Evolutionary conservation across 257 asterid species (phyloP).

Genomic region (Nicotiana noctiflora): DNA sequence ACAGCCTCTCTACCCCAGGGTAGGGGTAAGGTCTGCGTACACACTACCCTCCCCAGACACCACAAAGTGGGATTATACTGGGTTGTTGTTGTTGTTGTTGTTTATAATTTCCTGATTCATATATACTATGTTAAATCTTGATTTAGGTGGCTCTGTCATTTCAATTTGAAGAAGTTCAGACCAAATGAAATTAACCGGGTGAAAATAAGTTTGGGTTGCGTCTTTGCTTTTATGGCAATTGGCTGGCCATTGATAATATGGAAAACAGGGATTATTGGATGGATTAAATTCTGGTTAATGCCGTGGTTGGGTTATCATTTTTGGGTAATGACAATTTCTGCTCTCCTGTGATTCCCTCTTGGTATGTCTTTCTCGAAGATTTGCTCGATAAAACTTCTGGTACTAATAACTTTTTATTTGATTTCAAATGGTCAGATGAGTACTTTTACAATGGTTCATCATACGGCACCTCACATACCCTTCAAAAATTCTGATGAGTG

Average conservation of each 20-base stretch:
- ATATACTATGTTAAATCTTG: slow-evolving; percentile 6
- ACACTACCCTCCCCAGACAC: too few relatives aligned
- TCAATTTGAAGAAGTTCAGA: slow-evolving; percentile 76
- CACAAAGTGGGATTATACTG: too few relatives aligned
- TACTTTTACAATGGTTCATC: slow-evolving; percentile 98
- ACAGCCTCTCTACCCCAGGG: too few relatives aligned
- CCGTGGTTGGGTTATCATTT: slow-evolving; percentile 98
- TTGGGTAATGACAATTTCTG: slow-evolving; percentile 61
- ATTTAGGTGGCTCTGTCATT: slow-evolving; percentile 68
- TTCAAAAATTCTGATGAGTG: slow-evolving; percentile 71
- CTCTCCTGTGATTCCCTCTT: background rate
- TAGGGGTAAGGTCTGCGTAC: too few relatives aligned
- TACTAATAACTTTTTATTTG: background rate
- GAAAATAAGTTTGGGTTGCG: slow-evolving; percentile 91
- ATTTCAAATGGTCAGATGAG: slow-evolving; percentile 53
- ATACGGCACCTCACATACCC: slow-evolving; percentile 98
- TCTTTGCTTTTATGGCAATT: slow-evolving; percentile 85
- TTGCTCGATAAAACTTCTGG: background rate
- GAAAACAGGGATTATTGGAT: slow-evolving; percentile 75
- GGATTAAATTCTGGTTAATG: slow-evolving; percentile 97
- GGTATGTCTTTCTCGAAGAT: background rate
- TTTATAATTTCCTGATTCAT: background rate
- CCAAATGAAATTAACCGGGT: slow-evolving; percentile 80
- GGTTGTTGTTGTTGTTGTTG: too few relatives aligned
- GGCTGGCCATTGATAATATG: slow-evolving; percentile 91